Conservation (phyloP, 2,329 filamentous ascomycete species). For the Stachybotrys chartarum region DNA sequence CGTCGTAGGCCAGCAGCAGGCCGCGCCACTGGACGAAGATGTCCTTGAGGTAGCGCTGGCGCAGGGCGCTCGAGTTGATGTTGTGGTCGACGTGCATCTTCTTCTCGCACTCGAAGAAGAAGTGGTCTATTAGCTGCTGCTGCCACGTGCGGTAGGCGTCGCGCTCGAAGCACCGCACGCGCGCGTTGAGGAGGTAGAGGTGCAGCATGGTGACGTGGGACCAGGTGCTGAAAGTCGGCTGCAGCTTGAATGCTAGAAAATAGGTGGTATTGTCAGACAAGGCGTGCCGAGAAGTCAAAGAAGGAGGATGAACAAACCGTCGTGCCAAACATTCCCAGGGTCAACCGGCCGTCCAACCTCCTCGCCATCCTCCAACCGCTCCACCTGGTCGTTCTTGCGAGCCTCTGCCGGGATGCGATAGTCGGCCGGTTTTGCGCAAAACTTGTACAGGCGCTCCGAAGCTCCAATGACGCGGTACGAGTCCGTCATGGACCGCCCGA, state of each 20-base stretch:
- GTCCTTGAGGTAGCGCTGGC: constrained; percentile 71
- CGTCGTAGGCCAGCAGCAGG: constrained; percentile 75
- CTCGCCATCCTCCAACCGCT: constrained; percentile 69
- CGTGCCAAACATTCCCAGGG: constrained; percentile 56
- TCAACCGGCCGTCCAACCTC: constrained; percentile 56
- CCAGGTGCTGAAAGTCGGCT: constrained; percentile 91
- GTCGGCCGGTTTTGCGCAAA: constrained; percentile 64
- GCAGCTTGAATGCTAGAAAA: constrained; percentile 63
- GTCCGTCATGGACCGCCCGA: constrained; percentile 26
- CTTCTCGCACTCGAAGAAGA: constrained; percentile 84
- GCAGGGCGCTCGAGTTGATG: constrained; percentile 49
- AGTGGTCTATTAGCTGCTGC: constrained; percentile 88
- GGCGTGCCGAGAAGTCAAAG: neutral
- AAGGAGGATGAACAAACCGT: constrained; percentile 44
- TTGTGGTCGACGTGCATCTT: constrained; percentile 77
- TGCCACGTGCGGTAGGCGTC: constrained; percentile 70
- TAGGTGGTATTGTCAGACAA: neutral
- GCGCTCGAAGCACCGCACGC: constrained; percentile 70
- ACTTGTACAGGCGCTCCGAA: constrained; percentile 71
- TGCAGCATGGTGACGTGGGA: constrained; percentile 94
- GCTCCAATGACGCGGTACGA: constrained; percentile 72
- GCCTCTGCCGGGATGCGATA: constrained; percentile 67
- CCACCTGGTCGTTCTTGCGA: constrained; percentile 58
- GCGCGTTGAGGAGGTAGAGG: constrained; percentile 83
- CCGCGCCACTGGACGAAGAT: constrained; percentile 92